A percentile compares a stretch with the other conserved stretches of the same genome.
Conservation (phyloP, 148 eudicot genomes). For the Rhododendron simsii region DNA sequence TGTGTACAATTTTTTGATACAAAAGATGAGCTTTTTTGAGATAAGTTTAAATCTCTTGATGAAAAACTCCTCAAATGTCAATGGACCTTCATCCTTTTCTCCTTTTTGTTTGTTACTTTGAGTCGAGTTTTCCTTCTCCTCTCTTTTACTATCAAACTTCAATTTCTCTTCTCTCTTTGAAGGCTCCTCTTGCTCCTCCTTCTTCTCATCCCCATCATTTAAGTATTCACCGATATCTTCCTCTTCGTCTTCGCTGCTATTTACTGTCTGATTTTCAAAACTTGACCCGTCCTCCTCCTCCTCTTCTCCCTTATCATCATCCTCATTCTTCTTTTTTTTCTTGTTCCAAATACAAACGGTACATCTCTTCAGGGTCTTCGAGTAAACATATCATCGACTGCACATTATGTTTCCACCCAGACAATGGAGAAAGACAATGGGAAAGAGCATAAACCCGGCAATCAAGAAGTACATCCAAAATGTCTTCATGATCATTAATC, state of each 20-base stretch:
- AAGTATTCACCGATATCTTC: neutral
- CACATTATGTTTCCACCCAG: no score
- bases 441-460: slow-evolving; percentile 28
- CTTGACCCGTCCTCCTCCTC: neutral
- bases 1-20: no score
- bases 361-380: no score
- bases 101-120: neutral
- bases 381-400: no score
- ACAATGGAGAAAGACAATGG: slow-evolving; percentile 3
- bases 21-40: no score
- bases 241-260: neutral
- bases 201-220: neutral
- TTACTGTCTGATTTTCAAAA: neutral
- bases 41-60: no score
- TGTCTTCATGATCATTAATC: slow-evolving; percentile 52
- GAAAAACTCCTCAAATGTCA: no score
- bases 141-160: neutral
- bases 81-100: neutral
- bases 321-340: no score
- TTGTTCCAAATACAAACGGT: no score
- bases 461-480: slow-evolving; percentile 44
- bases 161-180: neutral
- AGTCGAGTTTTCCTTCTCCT: neutral
- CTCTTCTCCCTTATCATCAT: neutral
- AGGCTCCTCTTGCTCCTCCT: slow-evolving; percentile 11